These are phyloP conservation scores for Pythium dissotocum DNA, from an alignment of 352 stramenopile genomes.

Conservation along the genomic window DNA sequence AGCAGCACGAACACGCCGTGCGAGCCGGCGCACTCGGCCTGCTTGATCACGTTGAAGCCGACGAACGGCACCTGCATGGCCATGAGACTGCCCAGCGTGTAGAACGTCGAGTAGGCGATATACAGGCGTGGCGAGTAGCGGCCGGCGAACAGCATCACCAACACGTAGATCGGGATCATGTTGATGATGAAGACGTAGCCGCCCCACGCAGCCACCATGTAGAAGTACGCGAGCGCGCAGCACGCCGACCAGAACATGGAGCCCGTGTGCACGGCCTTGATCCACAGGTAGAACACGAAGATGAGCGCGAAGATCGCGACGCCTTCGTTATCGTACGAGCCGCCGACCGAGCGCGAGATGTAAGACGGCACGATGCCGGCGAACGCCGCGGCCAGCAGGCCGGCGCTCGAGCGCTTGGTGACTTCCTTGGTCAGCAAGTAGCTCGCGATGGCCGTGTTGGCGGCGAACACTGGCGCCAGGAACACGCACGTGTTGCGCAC, in stretches of 20 bases:
- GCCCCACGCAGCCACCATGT: constrained; percentile 96
- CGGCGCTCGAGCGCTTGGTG: constrained; percentile 57
- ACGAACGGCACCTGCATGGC: constrained; percentile 99
- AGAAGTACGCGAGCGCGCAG: constrained; percentile 93
- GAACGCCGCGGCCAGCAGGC: constrained; percentile 90
- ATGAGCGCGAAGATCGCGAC: constrained; percentile 98
- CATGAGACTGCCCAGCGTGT: constrained; percentile 93
- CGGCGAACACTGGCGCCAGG: constrained; percentile 87
- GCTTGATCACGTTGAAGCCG: constrained; percentile 93
- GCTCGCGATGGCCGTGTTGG: constrained; percentile 77
- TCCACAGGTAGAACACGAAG: constrained; percentile 97
- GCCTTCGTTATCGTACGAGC: constrained; percentile 97
- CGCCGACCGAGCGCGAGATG: constrained; percentile 96
- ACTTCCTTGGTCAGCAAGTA: constrained; percentile 89
- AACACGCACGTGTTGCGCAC: constrained; percentile 91
- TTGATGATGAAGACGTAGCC: constrained; percentile 99
- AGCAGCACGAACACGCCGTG: constrained; percentile 94
- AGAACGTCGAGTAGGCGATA: constrained; percentile 97
- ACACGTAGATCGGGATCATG: constrained; percentile 95
- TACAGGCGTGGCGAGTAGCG: constrained; percentile 94
- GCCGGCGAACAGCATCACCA: constrained; percentile 89
- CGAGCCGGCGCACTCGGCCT: constrained; percentile 73
- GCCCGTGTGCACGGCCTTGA: constrained; percentile 71
- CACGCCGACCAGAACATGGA: constrained; percentile 68
- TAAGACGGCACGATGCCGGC: constrained; percentile 96